phyloP scores from a whole-genome alignment of 441 rosid species.

The Theobroma grandiflorum region DNA sequence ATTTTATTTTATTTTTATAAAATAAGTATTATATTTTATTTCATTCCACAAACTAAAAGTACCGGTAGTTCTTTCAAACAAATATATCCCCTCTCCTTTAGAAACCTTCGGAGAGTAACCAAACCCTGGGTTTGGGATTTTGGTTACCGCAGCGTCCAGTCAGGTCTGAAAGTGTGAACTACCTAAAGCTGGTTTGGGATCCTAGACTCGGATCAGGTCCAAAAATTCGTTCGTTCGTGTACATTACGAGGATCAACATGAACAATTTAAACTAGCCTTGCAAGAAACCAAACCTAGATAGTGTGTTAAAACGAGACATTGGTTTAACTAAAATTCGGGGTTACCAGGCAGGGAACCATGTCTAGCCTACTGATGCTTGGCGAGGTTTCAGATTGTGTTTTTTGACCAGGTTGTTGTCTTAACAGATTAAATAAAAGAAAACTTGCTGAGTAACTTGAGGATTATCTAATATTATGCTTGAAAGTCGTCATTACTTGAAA shows the following conservation, averaged over 20 bases:
- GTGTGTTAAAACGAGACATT: not conserved
- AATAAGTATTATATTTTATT: too few species aligned
- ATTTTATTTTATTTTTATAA: too few species aligned
- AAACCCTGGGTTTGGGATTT: not conserved
- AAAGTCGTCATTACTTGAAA: slow-evolving; percentile 41
- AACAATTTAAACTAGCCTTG: slow-evolving; percentile 4
- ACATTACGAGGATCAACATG: not conserved
- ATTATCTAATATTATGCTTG: slow-evolving; percentile 26
- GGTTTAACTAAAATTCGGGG: not conserved
- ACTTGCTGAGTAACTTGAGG: slow-evolving; percentile 1
- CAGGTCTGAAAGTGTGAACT: not conserved
- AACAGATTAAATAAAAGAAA: not conserved
- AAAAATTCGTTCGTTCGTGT: not conserved
- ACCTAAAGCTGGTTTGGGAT: not conserved
- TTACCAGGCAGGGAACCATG: not conserved
- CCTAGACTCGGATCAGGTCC: not conserved
- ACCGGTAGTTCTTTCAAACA: not conserved
- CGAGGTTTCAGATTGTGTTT: not conserved
- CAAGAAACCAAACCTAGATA: not conserved
- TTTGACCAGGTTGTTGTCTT: not conserved
- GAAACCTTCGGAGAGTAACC: not conserved
- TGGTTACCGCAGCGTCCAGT: not conserved
- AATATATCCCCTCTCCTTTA: not conserved
- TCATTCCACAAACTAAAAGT: too few species aligned
- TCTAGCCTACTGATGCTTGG: not conserved